A percentile compares a stretch with the other conserved stretches of the same genome.
Conservation (phyloP, 2,329 filamentous ascomycete genomes). For the Xylariaceae sp. region DNA sequence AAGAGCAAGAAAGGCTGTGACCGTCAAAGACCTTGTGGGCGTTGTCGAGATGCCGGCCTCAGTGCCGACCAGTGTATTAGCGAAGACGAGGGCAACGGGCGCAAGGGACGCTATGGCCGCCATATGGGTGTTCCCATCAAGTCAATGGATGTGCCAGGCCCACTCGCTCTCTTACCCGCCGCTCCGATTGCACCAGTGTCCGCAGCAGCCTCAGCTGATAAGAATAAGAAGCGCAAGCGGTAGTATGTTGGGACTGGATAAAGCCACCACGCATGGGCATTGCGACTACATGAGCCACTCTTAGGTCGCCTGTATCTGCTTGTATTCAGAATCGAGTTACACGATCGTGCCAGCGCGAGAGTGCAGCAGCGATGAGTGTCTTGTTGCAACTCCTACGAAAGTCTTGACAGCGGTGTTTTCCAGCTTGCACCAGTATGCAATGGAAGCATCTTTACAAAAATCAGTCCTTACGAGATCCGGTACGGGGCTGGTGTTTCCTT, state of each 20-base stretch:
- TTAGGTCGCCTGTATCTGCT: background rate
- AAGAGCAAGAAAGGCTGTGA: slow-evolving; percentile 99
- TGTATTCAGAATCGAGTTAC: slow-evolving; percentile 4
- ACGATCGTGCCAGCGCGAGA: slow-evolving; percentile 1
- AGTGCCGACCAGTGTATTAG: slow-evolving; percentile 91
- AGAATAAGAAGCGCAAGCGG: slow-evolving; percentile 63
- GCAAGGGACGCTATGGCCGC: slow-evolving; percentile 85
- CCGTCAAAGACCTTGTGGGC: slow-evolving; percentile 88
- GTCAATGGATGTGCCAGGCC: slow-evolving; percentile 48
- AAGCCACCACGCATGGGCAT: background rate
- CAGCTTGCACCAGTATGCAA: slow-evolving; percentile 2
- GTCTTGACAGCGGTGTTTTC: background rate
- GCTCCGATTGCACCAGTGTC: slow-evolving; percentile 46
- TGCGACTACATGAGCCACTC: background rate
- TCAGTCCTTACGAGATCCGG: background rate
- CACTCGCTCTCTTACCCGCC: slow-evolving; percentile 36
- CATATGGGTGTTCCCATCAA: slow-evolving; percentile 68
- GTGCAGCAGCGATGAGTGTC: background rate
- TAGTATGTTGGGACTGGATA: slow-evolving; percentile 28
- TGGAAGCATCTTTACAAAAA: too few relatives aligned
- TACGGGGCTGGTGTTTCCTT: slow-evolving; percentile 14
- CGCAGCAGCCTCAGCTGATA: slow-evolving; percentile 38
- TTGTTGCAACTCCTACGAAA: background rate
- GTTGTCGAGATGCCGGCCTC: slow-evolving; percentile 94
- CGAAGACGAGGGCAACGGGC: slow-evolving; percentile 95